Evolutionary conservation across 2,329 filamentous ascomycete genomes (phyloP), one percentile per base, ranked within the genome.

Genomic region (Talaromyces sp.): DNA sequence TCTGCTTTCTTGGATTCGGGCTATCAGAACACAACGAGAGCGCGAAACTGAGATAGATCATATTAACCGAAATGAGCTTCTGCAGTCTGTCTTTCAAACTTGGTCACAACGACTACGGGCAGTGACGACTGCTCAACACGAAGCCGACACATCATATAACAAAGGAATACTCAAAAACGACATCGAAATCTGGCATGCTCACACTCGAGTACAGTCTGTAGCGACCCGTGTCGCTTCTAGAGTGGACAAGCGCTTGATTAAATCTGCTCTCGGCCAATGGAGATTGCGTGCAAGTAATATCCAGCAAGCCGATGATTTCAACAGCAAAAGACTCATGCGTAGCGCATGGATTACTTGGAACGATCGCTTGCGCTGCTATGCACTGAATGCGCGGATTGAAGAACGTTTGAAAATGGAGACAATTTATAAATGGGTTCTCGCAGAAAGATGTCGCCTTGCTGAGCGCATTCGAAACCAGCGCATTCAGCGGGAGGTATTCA

Each of bases 281-380:
- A 74, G 77, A 15, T 71, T 76, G 27, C 80, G 77, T 55, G 65
- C 76, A 55, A 70, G 73, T 44, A 75, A 80, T 65, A 74, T 80
- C 36, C 74, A 73, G 54, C 75, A 80, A 65, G 85, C 86, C 19
- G 72, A 75, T 25, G 72, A 78, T 56, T 73, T 84, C 33, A 79
- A 87, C 68, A 80, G 75, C 11, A 70, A 77, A 65, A 81, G 84
- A 53, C 70, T 87, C 30, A 68, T 86, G 56, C 81, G 80, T 56
- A 85, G 85, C 69, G 78, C 83, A 3, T 86, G 83, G 77, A 86
- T 81, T 1, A 75, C 77, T 11, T 89, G 86, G 87, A 88, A 88
- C 64, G 84, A 88, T 66, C 75, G 76, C 17, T 76, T 87, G 17
- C 83, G 86, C 19, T 81, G 78, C 63, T 77, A 81, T 65, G 80